Conservation (phyloP, 2,329 filamentous ascomycete genomes). For the Sphaerostilbella broomeana region DNA sequence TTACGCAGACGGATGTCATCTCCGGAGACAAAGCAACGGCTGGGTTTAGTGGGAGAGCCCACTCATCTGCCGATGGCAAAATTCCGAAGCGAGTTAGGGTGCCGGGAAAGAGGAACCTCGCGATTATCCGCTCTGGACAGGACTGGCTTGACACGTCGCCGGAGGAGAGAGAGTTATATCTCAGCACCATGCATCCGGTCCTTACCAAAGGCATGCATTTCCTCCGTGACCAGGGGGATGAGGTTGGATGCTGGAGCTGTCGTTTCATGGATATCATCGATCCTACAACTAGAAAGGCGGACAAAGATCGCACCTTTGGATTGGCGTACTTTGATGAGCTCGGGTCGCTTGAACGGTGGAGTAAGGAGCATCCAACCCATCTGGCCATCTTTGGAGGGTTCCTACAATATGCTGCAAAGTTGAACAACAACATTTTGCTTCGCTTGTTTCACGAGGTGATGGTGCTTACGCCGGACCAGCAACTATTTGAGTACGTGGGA, state of each 20-base stretch:
- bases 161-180: constrained; percentile 36
- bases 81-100: constrained; percentile 23
- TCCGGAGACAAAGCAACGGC: constrained; percentile 18
- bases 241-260: constrained; percentile 38
- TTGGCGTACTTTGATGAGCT: constrained; percentile 38
- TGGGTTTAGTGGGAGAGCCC: not conserved
- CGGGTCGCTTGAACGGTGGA: constrained; percentile 33
- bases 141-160: constrained; percentile 36
- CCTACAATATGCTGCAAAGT: constrained; percentile 30
- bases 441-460: constrained; percentile 36
- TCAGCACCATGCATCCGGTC: constrained; percentile 39
- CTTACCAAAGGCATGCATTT: constrained; percentile 38
- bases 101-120: constrained; percentile 32
- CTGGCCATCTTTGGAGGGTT: constrained; percentile 36
- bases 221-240: constrained; percentile 34
- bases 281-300: constrained; percentile 12
- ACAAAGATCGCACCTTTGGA: constrained; percentile 33
- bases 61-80: not conserved
- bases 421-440: constrained; percentile 27
- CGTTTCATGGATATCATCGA: constrained; percentile 38
- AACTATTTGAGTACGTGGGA: constrained; percentile 36
- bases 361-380: constrained; percentile 33
- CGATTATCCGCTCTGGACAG: constrained; percentile 39
- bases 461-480: constrained; percentile 32
- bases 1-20: constrained; percentile 31